Percentiles rank a stretch among this genome's conserved stretches.
These are phyloP conservation scores for Globisporangium spinosum DNA, from an alignment of 352 stramenopile genomes.

Conservation along the genomic window DNA sequence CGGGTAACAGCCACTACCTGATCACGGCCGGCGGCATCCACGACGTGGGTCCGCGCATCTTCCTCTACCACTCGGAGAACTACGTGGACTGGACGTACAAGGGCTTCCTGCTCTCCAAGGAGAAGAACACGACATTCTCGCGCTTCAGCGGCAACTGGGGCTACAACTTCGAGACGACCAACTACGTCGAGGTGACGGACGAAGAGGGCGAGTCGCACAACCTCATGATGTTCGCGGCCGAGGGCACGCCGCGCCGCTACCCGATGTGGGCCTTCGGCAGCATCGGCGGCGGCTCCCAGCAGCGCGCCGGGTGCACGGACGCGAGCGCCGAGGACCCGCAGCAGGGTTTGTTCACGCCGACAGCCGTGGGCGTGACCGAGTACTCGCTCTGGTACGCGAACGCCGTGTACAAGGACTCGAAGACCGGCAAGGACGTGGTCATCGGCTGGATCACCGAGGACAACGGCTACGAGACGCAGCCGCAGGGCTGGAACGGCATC, in stretches of 20 bases:
- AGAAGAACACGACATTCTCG: conserved; percentile 66
- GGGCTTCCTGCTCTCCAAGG: conserved; percentile 48
- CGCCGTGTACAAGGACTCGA: conserved; percentile 58
- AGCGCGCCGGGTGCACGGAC: conserved; percentile 13
- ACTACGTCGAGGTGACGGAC: conserved; percentile 56
- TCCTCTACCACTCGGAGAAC: conserved; percentile 58
- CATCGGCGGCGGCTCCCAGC: conserved; percentile 15
- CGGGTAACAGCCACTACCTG: conserved; percentile 48
- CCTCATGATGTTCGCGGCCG: conserved; percentile 61
- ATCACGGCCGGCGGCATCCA: conserved; percentile 52
- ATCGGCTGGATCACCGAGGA: conserved; percentile 65
- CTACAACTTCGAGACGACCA: conserved; percentile 67
- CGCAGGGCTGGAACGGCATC: conserved; percentile 68
- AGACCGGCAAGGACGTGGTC: conserved; percentile 48
- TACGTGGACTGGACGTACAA: conserved; percentile 69
- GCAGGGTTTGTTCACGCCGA: conserved; percentile 43
- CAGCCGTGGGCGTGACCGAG: conserved; percentile 61
- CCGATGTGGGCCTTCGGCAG: conserved; percentile 58
- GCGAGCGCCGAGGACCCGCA: conserved; percentile 12
- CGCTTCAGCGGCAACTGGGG: conserved; percentile 53
- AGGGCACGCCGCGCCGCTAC: conserved; percentile 45
- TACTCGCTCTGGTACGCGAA: conserved; percentile 70
- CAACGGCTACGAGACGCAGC: conserved; percentile 46
- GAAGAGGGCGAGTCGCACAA: conserved; percentile 57
- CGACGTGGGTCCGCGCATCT: conserved; percentile 50